Evolutionary conservation across 208 protist genomes (phyloP).

Genomic region (Wallacemonas sp.): DNA sequence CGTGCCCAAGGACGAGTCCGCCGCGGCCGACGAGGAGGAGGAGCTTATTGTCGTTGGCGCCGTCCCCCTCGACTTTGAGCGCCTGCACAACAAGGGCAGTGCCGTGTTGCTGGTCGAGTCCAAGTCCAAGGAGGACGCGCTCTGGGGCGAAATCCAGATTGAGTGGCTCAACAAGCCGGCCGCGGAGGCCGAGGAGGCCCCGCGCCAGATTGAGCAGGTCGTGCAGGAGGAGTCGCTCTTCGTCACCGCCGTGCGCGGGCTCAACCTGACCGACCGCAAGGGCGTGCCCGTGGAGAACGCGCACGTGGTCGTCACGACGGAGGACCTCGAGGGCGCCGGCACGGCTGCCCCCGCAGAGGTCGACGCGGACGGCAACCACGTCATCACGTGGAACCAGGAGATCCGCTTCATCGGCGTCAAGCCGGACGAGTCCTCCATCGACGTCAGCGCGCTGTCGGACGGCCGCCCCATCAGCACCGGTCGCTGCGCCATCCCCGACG

Average conservation of each 20-base stretch:
- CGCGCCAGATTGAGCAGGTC: conserved; percentile 23
- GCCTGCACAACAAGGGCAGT: conserved; percentile 75
- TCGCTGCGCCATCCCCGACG: conserved; percentile 24
- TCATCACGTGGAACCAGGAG: conserved; percentile 89
- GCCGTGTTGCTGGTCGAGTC: conserved; percentile 88
- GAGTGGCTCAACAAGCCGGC: conserved; percentile 71
- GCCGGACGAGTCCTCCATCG: conserved; percentile 40
- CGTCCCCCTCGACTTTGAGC: conserved; percentile 85
- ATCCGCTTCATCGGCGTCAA: conserved; percentile 85
- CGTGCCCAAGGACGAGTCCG: conserved; percentile 60
- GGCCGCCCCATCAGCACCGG: conserved; percentile 56
- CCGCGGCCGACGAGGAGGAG: conserved; percentile 63
- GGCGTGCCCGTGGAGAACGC: conserved; percentile 41
- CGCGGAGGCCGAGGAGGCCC: conserved; percentile 21
- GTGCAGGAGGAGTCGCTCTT: conserved; percentile 75
- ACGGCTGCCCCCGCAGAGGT: conserved; percentile 51
- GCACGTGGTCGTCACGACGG: conserved; percentile 61
- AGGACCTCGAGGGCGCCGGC: conserved; percentile 78
- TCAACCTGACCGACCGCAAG: conserved; percentile 60
- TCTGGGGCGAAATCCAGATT: conserved; percentile 87
- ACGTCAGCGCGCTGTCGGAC: conserved; percentile 67
- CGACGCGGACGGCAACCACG: conserved; percentile 41
- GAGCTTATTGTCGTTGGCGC: conserved; percentile 87
- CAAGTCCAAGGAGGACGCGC: conserved; percentile 81
- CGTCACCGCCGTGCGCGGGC: conserved; percentile 75